Evolutionary conservation across 768 basidiomycete genomes (phyloP), one percentile per base, ranked within the genome.

Genomic region (Tulasnella sp.): DNA sequence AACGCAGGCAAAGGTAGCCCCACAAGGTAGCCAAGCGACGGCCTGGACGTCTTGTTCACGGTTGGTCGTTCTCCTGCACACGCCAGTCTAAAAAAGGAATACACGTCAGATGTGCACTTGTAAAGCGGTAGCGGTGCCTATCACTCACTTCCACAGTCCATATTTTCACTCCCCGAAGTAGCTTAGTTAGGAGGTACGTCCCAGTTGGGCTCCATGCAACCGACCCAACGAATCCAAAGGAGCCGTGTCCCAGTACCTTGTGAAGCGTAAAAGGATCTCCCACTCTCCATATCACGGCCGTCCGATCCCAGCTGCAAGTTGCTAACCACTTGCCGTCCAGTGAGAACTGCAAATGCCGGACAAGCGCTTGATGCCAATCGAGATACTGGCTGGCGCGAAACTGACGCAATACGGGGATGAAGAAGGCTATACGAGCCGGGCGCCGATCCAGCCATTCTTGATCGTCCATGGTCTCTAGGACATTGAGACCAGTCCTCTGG

Each of bases 131-230:
- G 52, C 27, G 56, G 59, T 22, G 8, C 44, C 34, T 50, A 31
- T 55, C 46, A 69, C 74, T 45, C 55, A 83, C 85, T 73, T 82
- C 78, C 10, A 49, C 30, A 77, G 61, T 81, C 85, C 85, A 88
- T 31, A 87, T 73, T 70, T 85, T 86, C 62, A 87, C 74, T 10
- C 78, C 80, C 57, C 80, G 75, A 43, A 71, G 73, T 49, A 84
- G 73, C 70, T 84, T 85, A 1, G 84, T 85, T 10, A 88, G 68
- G 5, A 88, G 72, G 10, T 31, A 68, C 51, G 75, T 74, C 15
- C 85, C 84, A 31, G 73, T 76, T 0, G 84, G 84, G 12, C 84
- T 84, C 83, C 85, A 88, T 29, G 83, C 84, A 29, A 87, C 85
- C 69, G 86, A 84, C 31, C 81, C 79, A 30, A 85, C 80, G 68